Evolutionary conservation across 106 monocot genomes (phyloP).

Genomic region (Amphibolis antarctica): DNA sequence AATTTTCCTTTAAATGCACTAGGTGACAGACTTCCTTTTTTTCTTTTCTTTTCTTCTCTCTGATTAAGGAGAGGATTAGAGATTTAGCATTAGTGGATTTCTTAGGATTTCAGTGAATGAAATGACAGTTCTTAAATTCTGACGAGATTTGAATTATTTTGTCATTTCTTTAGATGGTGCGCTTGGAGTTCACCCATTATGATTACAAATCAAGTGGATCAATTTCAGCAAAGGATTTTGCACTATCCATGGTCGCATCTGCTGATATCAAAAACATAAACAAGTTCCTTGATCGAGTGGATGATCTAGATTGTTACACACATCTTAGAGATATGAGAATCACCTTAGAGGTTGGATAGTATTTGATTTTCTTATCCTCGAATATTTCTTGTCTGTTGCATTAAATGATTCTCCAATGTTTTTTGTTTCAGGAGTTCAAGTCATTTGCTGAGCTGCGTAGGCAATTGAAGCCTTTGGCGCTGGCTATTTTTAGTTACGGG

Average conservation of each 20-base stretch:
- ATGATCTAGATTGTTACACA: conserved; percentile 31
- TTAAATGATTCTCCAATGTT: conserved; percentile 1
- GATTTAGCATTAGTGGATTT: too few relatives aligned
- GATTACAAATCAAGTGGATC: conserved; percentile 54
- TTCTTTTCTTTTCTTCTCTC: too few relatives aligned
- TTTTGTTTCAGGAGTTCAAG: conserved; percentile 68
- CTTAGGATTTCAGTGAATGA: too few relatives aligned
- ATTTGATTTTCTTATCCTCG: neutral
- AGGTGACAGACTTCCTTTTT: too few relatives aligned
- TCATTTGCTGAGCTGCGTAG: conserved; percentile 66
- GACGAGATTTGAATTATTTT: neutral
- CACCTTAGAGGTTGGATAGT: conserved; percentile 59
- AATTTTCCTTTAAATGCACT: too few relatives aligned
- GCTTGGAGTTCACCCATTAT: conserved; percentile 83
- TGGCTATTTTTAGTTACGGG: conserved; percentile 71
- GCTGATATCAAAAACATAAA: conserved; percentile 67
- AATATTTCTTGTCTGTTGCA: neutral
- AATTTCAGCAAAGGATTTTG: conserved; percentile 85
- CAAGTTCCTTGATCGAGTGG: conserved; percentile 78
- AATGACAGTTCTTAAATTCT: too few relatives aligned
- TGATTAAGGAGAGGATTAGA: too few relatives aligned
- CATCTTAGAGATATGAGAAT: conserved; percentile 48
- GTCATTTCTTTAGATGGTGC: conserved; percentile 41
- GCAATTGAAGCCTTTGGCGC: conserved; percentile 39
- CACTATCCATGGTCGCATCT: conserved; percentile 86